Evolutionary conservation across 2,329 filamentous ascomycete genomes (phyloP).

Genomic region (Fusarium irregulare): DNA sequence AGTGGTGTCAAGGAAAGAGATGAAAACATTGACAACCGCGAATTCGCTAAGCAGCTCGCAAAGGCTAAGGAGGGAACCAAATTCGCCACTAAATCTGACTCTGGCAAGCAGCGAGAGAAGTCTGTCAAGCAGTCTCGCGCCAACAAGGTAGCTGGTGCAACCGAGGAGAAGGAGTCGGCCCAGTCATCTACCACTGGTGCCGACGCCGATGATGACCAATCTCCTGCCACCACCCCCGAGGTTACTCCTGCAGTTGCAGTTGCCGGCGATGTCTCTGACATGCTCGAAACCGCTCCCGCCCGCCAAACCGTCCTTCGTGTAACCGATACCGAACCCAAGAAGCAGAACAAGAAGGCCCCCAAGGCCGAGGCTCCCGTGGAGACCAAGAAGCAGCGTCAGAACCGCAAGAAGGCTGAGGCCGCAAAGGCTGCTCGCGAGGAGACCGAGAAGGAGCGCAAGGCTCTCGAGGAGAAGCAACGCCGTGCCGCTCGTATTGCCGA

Average conservation of each 20-base stretch:
- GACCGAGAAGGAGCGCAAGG: conserved; percentile 81
- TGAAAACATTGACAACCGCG: conserved; percentile 74
- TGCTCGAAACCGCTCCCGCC: conserved; percentile 80
- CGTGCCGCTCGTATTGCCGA: conserved; percentile 84
- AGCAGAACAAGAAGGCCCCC: conserved; percentile 71
- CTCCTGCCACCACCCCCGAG: conserved; percentile 74
- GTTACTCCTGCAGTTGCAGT: conserved; percentile 65
- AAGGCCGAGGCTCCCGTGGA: conserved; percentile 76
- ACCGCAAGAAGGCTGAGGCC: conserved; percentile 87
- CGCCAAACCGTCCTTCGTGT: conserved; percentile 83
- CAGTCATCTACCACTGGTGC: conserved; percentile 75
- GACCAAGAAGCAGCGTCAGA: conserved; percentile 96
- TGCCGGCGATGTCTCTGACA: conserved; percentile 83
- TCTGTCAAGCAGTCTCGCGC: conserved; percentile 76
- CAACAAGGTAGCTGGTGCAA: conserved; percentile 60
- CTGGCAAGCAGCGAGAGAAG: conserved; percentile 73
- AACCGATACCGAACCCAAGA: conserved; percentile 72
- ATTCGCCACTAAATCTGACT: conserved; percentile 63
- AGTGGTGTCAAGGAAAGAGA: conserved; percentile 48
- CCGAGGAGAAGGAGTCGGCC: conserved; percentile 58
- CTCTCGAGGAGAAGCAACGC: conserved; percentile 83
- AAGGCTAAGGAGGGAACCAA: conserved; percentile 77
- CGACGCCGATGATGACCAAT: conserved; percentile 85
- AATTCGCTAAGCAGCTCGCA: conserved; percentile 80
- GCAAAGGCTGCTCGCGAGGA: conserved; percentile 80